A percentile compares a stretch with the other conserved stretches of the same genome.
Conservation (phyloP, 2,329 filamentous ascomycete genomes). For the Fusarium succisae region DNA sequence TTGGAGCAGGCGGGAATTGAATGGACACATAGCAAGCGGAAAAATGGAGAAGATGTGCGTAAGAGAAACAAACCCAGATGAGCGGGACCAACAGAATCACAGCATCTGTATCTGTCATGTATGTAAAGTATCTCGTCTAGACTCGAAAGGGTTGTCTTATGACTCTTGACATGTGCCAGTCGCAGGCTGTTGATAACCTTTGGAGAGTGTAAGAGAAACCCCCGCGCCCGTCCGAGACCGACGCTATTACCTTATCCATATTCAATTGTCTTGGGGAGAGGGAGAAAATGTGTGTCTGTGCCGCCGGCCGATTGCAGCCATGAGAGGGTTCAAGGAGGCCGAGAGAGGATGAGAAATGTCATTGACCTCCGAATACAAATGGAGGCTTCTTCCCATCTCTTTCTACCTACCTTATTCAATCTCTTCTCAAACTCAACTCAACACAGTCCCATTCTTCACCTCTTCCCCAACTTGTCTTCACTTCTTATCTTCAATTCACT, state of each 20-base stretch:
- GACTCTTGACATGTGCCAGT: constrained; percentile 23
- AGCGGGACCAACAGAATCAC: constrained; percentile 23
- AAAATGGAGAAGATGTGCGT: constrained; percentile 25
- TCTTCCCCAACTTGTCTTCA: not conserved
- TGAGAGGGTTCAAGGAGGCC: constrained; percentile 20
- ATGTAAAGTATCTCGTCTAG: constrained; percentile 1
- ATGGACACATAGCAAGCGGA: not conserved
- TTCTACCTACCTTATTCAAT: not conserved
- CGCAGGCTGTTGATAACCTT: not conserved
- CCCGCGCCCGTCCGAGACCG: constrained; percentile 27
- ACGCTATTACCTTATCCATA: constrained; percentile 41
- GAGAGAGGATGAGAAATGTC: constrained; percentile 24
- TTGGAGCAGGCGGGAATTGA: constrained; percentile 18
- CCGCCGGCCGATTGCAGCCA: constrained; percentile 43
- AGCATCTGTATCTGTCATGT: not conserved
- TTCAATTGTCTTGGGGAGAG: constrained; percentile 23
- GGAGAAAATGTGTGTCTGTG: constrained; percentile 1
- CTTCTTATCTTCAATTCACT: not conserved
- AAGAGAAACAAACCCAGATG: constrained; percentile 32
- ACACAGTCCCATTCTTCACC: not conserved
- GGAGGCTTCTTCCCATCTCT: constrained; percentile 12
- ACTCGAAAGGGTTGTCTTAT: constrained; percentile 26
- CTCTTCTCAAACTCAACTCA: not conserved
- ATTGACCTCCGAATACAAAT: constrained; percentile 36
- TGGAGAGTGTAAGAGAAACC: constrained; percentile 22